A percentile compares a stretch with the other conserved stretches of the same genome.
These are phyloP conservation scores for Noccaea bulbosa DNA, from an alignment of 345 rosid species.

Conservation along the genomic window DNA sequence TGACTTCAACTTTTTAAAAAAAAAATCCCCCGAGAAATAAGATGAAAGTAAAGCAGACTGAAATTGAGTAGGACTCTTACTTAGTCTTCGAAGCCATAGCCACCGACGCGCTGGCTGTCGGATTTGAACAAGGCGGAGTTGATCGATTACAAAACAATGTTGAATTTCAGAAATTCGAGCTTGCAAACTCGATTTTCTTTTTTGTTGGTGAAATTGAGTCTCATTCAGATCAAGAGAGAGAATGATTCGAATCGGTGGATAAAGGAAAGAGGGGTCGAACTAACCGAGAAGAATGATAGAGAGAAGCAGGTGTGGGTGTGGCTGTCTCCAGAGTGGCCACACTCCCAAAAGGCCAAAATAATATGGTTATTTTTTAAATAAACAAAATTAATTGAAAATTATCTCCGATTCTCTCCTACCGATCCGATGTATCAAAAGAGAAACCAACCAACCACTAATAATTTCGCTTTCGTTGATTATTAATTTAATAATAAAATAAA, in stretches of 20 bases:
- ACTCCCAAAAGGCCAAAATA: not conserved
- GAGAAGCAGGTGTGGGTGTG: slow-evolving; percentile 38
- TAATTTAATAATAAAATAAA: not conserved
- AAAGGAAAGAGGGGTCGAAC: slow-evolving; percentile 15
- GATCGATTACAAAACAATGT: slow-evolving; percentile 21
- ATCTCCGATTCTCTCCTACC: slow-evolving; percentile 26
- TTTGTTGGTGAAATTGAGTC: not conserved
- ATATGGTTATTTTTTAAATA: not conserved
- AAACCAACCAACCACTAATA: slow-evolving; percentile 28
- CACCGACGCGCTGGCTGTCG: slow-evolving; percentile 5
- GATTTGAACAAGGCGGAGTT: slow-evolving; percentile 3
- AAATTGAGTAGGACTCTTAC: slow-evolving; percentile 34
- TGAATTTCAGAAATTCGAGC: not conserved
- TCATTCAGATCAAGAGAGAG: slow-evolving; percentile 20
- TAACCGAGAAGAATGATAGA: slow-evolving; percentile 35
- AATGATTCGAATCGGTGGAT: slow-evolving; percentile 22
- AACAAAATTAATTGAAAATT: not conserved
- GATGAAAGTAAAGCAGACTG: not conserved
- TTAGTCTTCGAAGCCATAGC: slow-evolving; percentile 45
- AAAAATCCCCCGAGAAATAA: not conserved
- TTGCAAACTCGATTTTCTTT: not conserved
- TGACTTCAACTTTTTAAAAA: not conserved
- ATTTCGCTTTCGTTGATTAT: not conserved
- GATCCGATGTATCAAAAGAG: slow-evolving; percentile 24
- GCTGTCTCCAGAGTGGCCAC: slow-evolving; percentile 51